Percentiles rank a stretch among this genome's conserved stretches.
Conservation (phyloP, 2,329 filamentous ascomycete genomes). For the Botrytis aclada region DNA sequence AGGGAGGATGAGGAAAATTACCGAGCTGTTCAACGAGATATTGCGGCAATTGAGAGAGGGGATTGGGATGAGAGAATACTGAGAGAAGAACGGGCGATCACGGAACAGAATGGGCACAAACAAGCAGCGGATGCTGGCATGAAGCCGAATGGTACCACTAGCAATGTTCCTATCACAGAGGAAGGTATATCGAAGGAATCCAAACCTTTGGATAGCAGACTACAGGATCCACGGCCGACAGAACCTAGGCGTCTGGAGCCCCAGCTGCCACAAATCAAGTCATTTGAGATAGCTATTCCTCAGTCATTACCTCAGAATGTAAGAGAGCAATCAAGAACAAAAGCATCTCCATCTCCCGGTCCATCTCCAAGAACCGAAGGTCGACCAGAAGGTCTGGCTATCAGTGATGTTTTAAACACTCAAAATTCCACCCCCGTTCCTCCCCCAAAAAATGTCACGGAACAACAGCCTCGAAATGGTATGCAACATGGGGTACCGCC, state of each 20-base stretch:
- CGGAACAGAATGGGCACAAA: conserved; percentile 15
- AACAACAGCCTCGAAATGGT: conserved; percentile 20
- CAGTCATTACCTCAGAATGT: conserved; percentile 10
- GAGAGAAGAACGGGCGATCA: conserved; percentile 25
- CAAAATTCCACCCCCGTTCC: conserved; percentile 24
- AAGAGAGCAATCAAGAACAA: conserved; percentile 19
- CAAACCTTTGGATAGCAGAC: conserved; percentile 18
- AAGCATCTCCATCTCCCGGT: conserved; percentile 21
- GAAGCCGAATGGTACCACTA: conserved; percentile 6
- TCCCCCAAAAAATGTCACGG: conserved; percentile 20
- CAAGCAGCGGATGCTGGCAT: not conserved
- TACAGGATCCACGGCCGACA: conserved; percentile 17
- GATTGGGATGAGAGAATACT: conserved; percentile 46
- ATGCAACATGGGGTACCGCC: conserved; percentile 21
- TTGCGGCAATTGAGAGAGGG: conserved; percentile 63
- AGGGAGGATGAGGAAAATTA: conserved; percentile 70
- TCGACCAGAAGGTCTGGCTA: conserved; percentile 31
- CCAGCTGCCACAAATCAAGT: conserved; percentile 11
- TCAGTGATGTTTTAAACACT: conserved; percentile 32
- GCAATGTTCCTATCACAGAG: not conserved
- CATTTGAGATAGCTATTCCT: conserved; percentile 18
- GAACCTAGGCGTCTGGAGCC: conserved; percentile 20
- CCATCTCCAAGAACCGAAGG: conserved; percentile 25
- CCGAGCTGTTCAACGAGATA: conserved; percentile 61
- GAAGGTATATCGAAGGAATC: conserved; percentile 17